Evolutionary conservation across 441 rosid genomes (phyloP), one percentile per base, ranked within the genome.

Genomic region (Gossypium armourianum): DNA sequence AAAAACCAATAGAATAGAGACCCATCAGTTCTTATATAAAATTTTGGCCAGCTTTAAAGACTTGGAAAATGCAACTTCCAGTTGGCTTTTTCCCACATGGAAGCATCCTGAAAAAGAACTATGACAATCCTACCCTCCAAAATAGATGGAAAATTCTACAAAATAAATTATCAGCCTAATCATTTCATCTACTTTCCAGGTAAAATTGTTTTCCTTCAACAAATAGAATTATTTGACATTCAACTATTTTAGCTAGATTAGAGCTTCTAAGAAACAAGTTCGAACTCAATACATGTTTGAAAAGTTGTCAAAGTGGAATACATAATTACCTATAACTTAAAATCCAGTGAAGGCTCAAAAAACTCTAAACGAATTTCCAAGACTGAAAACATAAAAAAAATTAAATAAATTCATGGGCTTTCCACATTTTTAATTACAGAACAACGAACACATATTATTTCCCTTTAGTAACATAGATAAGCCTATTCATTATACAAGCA

Each of bases 371-470:
- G 28, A 6, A 17, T 62, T 63, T 52, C 54, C 32, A 43, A 20
- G 15, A 19, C 19, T 60, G 16, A 62, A 10, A 36, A 36, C 26
- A 62, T 9, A 9, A 21, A 28, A 62, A 19, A 4, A 62, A 62
- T 16, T 43, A 4, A 19, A 63, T 10, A 21, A 40, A 19, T 61
- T 26, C 53, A 43, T 12, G 29, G 29, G 7, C 1, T 2, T 23
- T n/a, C 20, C 26, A 66, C 26, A 66, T 16, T 65, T 47, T 49
- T 47, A 65, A 23, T 47, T 47, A 65, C 56, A 64, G 20, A 65
- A 23, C 10, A 36, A 62, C 17, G 8, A 36, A 17, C 15, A 16
- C n/a, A 0, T 6, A 60, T 32, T 32, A 62, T 9, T 62, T 40
- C 16, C 53, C 68, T 40, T 32, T 61, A n/a, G 56, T 29, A 66